Evolutionary conservation across 1,284 basidiomycete genomes (phyloP), one percentile per base, ranked within the genome.

Genomic region (Ustilago loliicola): DNA sequence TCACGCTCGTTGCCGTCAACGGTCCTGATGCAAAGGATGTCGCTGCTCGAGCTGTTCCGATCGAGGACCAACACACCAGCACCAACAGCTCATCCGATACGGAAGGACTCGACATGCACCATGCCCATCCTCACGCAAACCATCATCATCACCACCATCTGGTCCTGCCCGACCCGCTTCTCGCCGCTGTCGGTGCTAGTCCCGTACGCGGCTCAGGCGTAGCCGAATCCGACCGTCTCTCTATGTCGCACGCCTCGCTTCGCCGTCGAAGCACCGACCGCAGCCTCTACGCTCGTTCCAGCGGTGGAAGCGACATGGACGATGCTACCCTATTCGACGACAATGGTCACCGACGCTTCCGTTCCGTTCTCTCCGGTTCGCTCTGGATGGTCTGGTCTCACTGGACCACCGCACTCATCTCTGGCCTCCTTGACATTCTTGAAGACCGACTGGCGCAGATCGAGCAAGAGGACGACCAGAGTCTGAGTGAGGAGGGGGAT

Each of bases 331-430:
- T 30, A 23, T 23, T 47, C 5, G 57, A 71, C 38, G 47, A 27
- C 30, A 40, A 48, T 7, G 50, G 52, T 7, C 29, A 65, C 23
- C 23, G 30, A 7, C 63, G 56, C 42, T 69, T 65, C 61, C 62
- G 55, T 21, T 60, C 63, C n/a, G 60, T 77, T 47, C 66, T 73
- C 17, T 71, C 67, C 32, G 72, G 68, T 53, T 71, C 71, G 54
- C 61, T 78, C n/a, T 78, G 72, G 71, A 78, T 71, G 67, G 76
- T 78, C 2, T 78, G 76, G 76, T 66, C 66, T 19, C 71, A 73
- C 21, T 78, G 76, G 76, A 74, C 71, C 25, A 64, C 58, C 32
- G 76, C 76, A 7, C 72, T 78, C 32, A 51, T 78, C 10, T 64
- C 61, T 13, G 76, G 76, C 6, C 52, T 78, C 25, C 55, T 78